A percentile compares a stretch with the other conserved stretches of the same genome.
phyloP scores from a whole-genome alignment of 1,284 basidiomycete genomes.

The Cryptococcus jaspeensis region DNA sequence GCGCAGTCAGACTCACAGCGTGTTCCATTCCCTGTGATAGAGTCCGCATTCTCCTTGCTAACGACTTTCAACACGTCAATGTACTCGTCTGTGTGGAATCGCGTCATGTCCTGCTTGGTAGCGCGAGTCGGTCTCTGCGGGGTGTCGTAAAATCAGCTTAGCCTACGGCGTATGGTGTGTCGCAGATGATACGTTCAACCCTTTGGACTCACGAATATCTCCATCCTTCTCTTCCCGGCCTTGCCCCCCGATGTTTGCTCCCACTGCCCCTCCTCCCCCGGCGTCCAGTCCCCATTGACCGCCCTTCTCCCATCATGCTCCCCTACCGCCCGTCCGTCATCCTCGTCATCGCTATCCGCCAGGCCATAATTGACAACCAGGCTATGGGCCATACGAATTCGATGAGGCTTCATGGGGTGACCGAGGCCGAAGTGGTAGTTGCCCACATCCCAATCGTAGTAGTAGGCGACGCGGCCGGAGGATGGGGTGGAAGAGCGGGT shows the following conservation, averaged over 20 bases:
- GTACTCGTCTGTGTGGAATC: slow-evolving; percentile 98
- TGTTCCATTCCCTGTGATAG: slow-evolving; percentile 76
- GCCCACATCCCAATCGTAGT: slow-evolving; percentile 42
- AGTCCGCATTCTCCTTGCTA: slow-evolving; percentile 79
- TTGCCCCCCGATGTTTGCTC: slow-evolving; percentile 26
- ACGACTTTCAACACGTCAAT: slow-evolving; percentile 85
- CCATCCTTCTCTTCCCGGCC: slow-evolving; percentile 62
- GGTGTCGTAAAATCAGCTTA: not conserved
- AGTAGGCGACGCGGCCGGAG: slow-evolving; percentile 24
- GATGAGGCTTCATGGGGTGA: slow-evolving; percentile 92
- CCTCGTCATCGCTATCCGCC: slow-evolving; percentile 33
- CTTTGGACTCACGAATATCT: slow-evolving; percentile 67
- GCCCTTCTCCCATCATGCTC: slow-evolving; percentile 23
- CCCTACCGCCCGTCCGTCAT: slow-evolving; percentile 17
- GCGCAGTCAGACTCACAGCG: slow-evolving; percentile 64
- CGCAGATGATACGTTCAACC: not conserved
- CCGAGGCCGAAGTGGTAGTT: slow-evolving; percentile 72
- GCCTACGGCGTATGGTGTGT: not conserved
- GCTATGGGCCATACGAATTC: slow-evolving; percentile 89
- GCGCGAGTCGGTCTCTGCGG: slow-evolving; percentile 75
- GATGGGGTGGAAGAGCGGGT: no score
- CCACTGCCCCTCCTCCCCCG: slow-evolving; percentile 23
- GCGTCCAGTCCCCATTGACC: slow-evolving; percentile 22
- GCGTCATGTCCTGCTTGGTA: slow-evolving; percentile 75
- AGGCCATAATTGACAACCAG: slow-evolving; percentile 87